Evolutionary conservation across 495 filamentous ascomycete genomes (phyloP).

Genomic region (Hyaloscypha bicolor): DNA sequence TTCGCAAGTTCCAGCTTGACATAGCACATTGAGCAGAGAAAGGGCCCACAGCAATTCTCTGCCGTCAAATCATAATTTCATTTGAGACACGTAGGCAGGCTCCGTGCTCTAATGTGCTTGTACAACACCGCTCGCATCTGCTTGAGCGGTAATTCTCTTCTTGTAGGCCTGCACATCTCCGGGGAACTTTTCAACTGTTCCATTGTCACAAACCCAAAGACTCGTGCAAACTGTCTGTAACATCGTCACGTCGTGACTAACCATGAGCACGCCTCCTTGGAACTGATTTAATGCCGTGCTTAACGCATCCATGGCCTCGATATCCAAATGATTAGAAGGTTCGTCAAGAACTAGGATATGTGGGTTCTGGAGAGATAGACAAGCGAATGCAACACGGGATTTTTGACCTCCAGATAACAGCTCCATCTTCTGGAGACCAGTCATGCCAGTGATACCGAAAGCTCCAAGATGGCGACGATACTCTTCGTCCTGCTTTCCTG

Average conservation of each 20-base stretch:
- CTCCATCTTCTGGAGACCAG: constrained; percentile 94
- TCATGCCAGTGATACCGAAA: constrained; percentile 98
- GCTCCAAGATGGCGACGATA: constrained; percentile 95
- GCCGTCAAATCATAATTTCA: neutral
- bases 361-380: constrained; percentile 86
- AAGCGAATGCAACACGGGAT: constrained; percentile 95
- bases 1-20: no score
- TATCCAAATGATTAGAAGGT: constrained; percentile 97
- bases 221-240: constrained; percentile 91
- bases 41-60: no score
- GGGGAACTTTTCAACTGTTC: constrained; percentile 94
- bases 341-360: constrained; percentile 99
- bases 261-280: constrained; percentile 95
- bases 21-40: no score
- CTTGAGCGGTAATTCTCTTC: constrained; percentile 90
- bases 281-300: constrained; percentile 81
- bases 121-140: constrained; percentile 83
- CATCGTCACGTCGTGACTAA: constrained; percentile 99
- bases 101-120: constrained; percentile 46
- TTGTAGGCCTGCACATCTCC: constrained; percentile 98
- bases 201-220: constrained; percentile 95
- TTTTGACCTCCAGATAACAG: constrained; percentile 97
- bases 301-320: constrained; percentile 98
- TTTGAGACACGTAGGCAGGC: neutral
- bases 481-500: constrained; percentile 91